A percentile compares a stretch with the other conserved stretches of the same genome.
Conservation (phyloP, 139 green algal species). For the Coelastrella sp. region DNA sequence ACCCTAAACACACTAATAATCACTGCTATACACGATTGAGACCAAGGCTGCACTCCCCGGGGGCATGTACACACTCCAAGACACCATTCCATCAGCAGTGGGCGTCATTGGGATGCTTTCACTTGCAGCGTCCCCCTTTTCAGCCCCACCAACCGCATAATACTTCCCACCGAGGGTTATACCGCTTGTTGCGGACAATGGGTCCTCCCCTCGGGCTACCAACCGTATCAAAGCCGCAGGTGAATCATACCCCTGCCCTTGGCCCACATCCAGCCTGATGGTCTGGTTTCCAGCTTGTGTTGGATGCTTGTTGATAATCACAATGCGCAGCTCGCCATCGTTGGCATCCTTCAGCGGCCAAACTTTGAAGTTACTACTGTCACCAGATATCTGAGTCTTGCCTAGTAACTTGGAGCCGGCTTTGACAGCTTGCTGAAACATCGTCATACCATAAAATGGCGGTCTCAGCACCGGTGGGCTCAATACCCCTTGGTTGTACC, state of each 20-base stretch:
- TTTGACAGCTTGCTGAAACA: constrained; percentile 46
- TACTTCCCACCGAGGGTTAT: constrained; percentile 34
- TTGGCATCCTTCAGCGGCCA: constrained; percentile 27
- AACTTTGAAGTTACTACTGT: constrained; percentile 37
- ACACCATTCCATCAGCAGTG: not conserved
- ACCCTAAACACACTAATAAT: not conserved
- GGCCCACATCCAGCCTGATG: not conserved
- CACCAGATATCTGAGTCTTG: not conserved
- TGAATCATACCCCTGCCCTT: not conserved
- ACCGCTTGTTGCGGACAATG: constrained; percentile 13
- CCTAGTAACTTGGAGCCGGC: constrained; percentile 8
- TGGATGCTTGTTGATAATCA: constrained; percentile 50
- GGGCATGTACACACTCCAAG: constrained; percentile 47
- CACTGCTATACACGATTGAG: not conserved
- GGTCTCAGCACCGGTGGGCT: constrained; percentile 23
- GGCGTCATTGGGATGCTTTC: constrained; percentile 6
- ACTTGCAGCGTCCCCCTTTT: not conserved
- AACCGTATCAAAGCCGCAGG: constrained; percentile 10
- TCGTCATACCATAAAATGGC: constrained; percentile 43
- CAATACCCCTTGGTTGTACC: constrained; percentile 20
- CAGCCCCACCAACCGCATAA: constrained; percentile 12
- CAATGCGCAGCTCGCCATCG: constrained; percentile 18
- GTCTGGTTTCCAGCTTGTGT: constrained; percentile 11
- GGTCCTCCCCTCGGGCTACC: constrained; percentile 6
- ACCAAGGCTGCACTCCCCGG: constrained; percentile 40